Evolutionary conservation across 2,329 filamentous ascomycete genomes (phyloP), one percentile per base, ranked within the genome.

Genomic region (Aspergillus sp.): DNA sequence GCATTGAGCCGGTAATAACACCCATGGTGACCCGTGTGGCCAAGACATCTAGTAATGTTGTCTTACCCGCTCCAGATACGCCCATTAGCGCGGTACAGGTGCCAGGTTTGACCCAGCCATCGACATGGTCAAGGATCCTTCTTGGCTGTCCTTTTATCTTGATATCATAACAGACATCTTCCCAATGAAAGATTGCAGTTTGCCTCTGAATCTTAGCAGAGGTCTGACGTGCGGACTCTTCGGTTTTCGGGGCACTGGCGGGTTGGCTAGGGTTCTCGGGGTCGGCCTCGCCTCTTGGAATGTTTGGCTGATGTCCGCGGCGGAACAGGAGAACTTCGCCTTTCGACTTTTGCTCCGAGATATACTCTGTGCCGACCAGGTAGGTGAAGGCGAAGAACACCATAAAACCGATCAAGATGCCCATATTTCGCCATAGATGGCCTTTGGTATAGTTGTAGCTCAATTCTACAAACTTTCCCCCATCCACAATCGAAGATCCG

Each of bases 51-150:
- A 97, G 79, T 24, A 97, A 83, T 1, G 93, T 96, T 0, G 93
- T 97, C 75, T 97, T 97, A 56, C 93, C 93, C n/a, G 93, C 93
- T 64, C 93, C 92, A 33, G 89, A 92, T 8, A 93, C 90, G 77
- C 91, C 83, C 92, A 96, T 96, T 3, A 96, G 81, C 39, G 91
- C 92, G 11, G 92, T 96, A 53, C 96, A 74, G 15, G 91, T 96
- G 58, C 93, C 93, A 3, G 93, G 93, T 75, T 96, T 95, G 59
- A 97, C 91, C 90, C 91, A 97, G 33, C 93, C 93, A 69, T 96
- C 90, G 15, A 96, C 90, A 61, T 95, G 81, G 66, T 96, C 88
- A 58, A 97, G 79, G 67, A 97, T 89, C 44, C 88, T 86, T n/a
- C 91, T 84, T 1, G 82, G 77, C 66, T 93, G 86, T 12, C 81